phyloP scores from a whole-genome alignment of 768 basidiomycete species.

The Collybia mongolica region DNA sequence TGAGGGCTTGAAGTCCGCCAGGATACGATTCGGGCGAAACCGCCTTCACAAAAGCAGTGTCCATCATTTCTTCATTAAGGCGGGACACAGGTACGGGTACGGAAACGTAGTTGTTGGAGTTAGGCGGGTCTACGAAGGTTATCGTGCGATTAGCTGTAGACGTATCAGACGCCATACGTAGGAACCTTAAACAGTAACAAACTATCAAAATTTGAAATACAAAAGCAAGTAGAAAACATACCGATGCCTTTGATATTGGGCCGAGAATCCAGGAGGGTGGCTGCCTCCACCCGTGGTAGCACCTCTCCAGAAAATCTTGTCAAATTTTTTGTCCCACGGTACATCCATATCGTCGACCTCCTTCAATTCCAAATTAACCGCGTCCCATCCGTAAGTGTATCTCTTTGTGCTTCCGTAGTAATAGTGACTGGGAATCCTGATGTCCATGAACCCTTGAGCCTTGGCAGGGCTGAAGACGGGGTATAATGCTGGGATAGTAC shows the following conservation, averaged over 20 bases:
- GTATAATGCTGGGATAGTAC: slow-evolving; percentile 83
- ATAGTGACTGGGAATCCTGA: slow-evolving; percentile 95
- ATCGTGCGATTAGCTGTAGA: slow-evolving; percentile 57
- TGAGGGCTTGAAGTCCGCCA: slow-evolving; percentile 67
- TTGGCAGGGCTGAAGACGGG: slow-evolving; percentile 94
- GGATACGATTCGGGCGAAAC: slow-evolving; percentile 73
- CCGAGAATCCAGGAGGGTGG: slow-evolving; percentile 79
- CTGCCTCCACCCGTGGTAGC: slow-evolving; percentile 95
- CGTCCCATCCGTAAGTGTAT: slow-evolving; percentile 93
- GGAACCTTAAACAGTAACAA: slow-evolving; percentile 43
- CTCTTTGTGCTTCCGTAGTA: slow-evolving; percentile 81
- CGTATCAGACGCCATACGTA: slow-evolving; percentile 72
- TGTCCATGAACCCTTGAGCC: slow-evolving; percentile 81
- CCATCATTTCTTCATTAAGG: slow-evolving; percentile 83
- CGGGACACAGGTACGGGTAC: slow-evolving; percentile 54
- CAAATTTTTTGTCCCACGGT: slow-evolving; percentile 86
- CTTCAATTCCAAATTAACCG: slow-evolving; percentile 66
- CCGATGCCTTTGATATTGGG: slow-evolving; percentile 87
- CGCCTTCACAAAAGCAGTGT: slow-evolving; percentile 80
- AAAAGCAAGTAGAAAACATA: slow-evolving; percentile 22
- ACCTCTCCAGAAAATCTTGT: slow-evolving; percentile 92
- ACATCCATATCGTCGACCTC: slow-evolving; percentile 84
- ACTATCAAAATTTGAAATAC: slow-evolving; percentile 9
- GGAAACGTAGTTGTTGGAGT: slow-evolving; percentile 56
- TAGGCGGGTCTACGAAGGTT: slow-evolving; percentile 66